Percentiles rank a stretch among this genome's conserved stretches.
phyloP scores from a whole-genome alignment of 2,329 filamentous ascomycete species.

The Thelonectria discophora region DNA sequence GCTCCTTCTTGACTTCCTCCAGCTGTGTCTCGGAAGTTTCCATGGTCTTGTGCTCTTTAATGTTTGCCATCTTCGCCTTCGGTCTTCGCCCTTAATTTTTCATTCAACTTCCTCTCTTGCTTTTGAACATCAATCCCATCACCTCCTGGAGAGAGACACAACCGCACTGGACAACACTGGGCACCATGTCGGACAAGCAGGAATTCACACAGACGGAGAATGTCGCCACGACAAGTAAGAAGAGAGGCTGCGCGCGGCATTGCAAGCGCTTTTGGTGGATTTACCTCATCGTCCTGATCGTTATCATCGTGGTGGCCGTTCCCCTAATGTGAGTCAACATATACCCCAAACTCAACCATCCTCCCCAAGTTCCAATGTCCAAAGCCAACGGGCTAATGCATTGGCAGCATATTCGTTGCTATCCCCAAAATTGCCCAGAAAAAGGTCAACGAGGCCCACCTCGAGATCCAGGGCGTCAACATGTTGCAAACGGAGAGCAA shows the following conservation, averaged over 20 bases:
- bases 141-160: not conserved
- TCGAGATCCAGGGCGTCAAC: slow-evolving; percentile 61
- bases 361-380: not conserved
- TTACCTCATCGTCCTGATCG: slow-evolving; percentile 60
- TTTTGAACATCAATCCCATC: not conserved
- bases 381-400: slow-evolving; percentile 20
- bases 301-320: slow-evolving; percentile 63
- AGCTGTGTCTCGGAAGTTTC: slow-evolving; percentile 26
- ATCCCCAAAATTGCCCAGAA: slow-evolving; percentile 66
- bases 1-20: slow-evolving; percentile 22
- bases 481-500: slow-evolving; percentile 57
- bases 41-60: slow-evolving; percentile 20
- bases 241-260: slow-evolving; percentile 55
- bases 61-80: not conserved
- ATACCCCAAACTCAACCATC: no score
- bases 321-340: slow-evolving; percentile 64
- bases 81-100: slow-evolving; percentile 1
- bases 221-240: slow-evolving; percentile 46
- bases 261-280: slow-evolving; percentile 69
- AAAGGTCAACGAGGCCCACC: slow-evolving; percentile 62
- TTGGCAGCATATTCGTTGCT: slow-evolving; percentile 61
- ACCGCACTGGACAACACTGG: slow-evolving; percentile 1
- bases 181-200: slow-evolving; percentile 51
- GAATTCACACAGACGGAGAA: slow-evolving; percentile 49
- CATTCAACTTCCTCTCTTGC: not conserved